Base-by-base conservation (phyloP, 805 yeast genomes). In the Grigorovia jiainica region DNA sequence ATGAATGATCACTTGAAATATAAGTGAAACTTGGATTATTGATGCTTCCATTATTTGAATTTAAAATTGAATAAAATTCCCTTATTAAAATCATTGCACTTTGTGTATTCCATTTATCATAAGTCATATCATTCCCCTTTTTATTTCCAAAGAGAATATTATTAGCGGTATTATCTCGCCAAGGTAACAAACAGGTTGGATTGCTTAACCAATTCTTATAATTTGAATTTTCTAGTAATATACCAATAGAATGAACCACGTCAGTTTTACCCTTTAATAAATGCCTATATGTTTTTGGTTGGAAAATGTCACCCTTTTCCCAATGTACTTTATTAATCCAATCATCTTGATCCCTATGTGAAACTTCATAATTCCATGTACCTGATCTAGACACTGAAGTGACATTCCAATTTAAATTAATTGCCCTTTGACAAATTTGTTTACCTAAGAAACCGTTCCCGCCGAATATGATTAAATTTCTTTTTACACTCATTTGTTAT, bases 381-480 rank as follows among this genome's bases (percentile, higher is more conserved):
- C 87, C 89, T 4, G 82, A 74, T 29, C 82, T 67, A 9, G 85
- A 75, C n/a, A 85, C 61, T 0, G 94, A 75, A 0, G 79, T 69
- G 4, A 87, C 95, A 76, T 0, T 94, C 94, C 16, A 73, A 59
- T 18, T 60, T 63, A 1, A 83, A 60, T 60, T 63, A 1, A 83
- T 60, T 0, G 82, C 94, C 2, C 71, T 70, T 55, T 79, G 80
- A 55, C 94, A 84, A 7, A 89, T 78, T 27, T 79, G 65, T 43
- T 67, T 70, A 10, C 95, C 87, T 44, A 89, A 60, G 55, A 85
- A 85, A 7, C 97, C 97, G 49, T 76, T 78, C 1, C 97, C 96
- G 15, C 97, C 97, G 53, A 87, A 76, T 0, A 87, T 85, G 3
- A 85, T 76, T 3, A 75, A 48, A 36, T 63, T 68, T 17, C 41